Conservation (phyloP, 768 basidiomycete species). For the Leccinum imitatum region DNA sequence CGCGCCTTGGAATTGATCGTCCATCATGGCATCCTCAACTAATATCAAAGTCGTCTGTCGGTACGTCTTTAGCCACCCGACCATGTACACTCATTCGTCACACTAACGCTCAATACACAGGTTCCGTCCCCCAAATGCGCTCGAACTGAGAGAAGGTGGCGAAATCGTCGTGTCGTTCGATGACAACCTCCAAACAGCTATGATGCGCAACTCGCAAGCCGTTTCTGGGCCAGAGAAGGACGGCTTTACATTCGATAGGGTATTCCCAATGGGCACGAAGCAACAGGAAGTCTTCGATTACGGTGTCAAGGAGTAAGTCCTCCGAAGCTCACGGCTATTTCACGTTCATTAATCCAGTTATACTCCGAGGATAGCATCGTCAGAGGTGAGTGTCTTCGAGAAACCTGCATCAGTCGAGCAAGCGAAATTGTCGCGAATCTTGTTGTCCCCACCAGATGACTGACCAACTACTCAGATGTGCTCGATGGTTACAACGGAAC, state of each 20-base stretch:
- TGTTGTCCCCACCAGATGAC: constrained; percentile 8
- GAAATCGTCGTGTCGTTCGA: constrained; percentile 89
- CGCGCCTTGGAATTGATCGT: constrained; percentile 27
- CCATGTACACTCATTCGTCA: constrained; percentile 1
- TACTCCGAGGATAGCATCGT: constrained; percentile 62
- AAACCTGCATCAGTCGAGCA: constrained; percentile 3
- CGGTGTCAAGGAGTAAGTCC: constrained; percentile 90
- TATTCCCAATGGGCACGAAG: constrained; percentile 88
- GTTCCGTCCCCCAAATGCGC: constrained; percentile 92
- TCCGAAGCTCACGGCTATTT: constrained; percentile 2
- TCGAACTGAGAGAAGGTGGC: constrained; percentile 85
- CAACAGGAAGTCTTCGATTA: constrained; percentile 98
- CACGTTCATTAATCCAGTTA: constrained; percentile 20
- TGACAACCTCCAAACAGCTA: constrained; percentile 81
- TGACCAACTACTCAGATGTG: constrained; percentile 64
- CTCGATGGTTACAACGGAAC: constrained; percentile 99
- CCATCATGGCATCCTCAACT: constrained; percentile 69
- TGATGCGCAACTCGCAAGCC: constrained; percentile 67
- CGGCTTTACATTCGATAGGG: constrained; percentile 97
- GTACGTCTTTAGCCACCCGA: constrained; percentile 48
- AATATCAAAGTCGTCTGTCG: constrained; percentile 99
- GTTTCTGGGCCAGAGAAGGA: constrained; percentile 89
- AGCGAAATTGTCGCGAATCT: constrained; percentile 5
- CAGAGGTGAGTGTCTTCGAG: constrained; percentile 56
- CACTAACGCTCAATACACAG: constrained; percentile 39